Conservation (phyloP, 306 rosid species). For the Casuarina cunninghamiana region DNA sequence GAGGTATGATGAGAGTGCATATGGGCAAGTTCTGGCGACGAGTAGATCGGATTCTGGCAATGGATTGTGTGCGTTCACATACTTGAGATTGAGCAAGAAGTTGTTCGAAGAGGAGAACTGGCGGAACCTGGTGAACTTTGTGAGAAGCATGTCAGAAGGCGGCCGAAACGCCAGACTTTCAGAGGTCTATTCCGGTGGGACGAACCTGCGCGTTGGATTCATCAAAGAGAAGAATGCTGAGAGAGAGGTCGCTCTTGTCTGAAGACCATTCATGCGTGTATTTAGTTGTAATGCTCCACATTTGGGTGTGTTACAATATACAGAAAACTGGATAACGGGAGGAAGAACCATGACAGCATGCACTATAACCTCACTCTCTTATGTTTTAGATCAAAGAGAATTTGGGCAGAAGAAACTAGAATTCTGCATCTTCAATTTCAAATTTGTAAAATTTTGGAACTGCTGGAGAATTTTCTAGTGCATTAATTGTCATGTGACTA, state of each 20-base stretch:
- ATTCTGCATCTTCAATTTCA: constrained; percentile 1
- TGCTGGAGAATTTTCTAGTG: neutral
- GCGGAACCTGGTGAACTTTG: constrained; percentile 74
- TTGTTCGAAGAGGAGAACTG: constrained; percentile 75
- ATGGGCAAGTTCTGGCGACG: constrained; percentile 64
- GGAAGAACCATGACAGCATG: constrained; percentile 14
- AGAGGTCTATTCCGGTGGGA: constrained; percentile 46
- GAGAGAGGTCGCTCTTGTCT: constrained; percentile 55
- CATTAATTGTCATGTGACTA: neutral
- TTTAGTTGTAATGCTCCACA: constrained; percentile 27
- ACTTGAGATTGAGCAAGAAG: constrained; percentile 77
- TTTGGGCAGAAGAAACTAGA: neutral
- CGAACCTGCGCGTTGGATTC: constrained; percentile 66
- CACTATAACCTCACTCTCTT: constrained; percentile 31
- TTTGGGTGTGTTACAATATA: constrained; percentile 12
- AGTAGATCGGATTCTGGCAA: constrained; percentile 66
- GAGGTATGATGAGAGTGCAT: constrained; percentile 77
- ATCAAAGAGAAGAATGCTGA: constrained; percentile 40
- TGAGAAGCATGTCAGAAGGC: constrained; percentile 66
- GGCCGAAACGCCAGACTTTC: constrained; percentile 51
- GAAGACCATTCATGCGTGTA: constrained; percentile 23
- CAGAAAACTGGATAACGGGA: neutral
- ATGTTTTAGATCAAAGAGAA: constrained; percentile 23
- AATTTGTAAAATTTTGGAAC: neutral
- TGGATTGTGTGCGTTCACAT: constrained; percentile 77